Evolutionary conservation across 352 stramenopile species (phyloP).

Genomic region (Thalassiosira ordinaria): DNA sequence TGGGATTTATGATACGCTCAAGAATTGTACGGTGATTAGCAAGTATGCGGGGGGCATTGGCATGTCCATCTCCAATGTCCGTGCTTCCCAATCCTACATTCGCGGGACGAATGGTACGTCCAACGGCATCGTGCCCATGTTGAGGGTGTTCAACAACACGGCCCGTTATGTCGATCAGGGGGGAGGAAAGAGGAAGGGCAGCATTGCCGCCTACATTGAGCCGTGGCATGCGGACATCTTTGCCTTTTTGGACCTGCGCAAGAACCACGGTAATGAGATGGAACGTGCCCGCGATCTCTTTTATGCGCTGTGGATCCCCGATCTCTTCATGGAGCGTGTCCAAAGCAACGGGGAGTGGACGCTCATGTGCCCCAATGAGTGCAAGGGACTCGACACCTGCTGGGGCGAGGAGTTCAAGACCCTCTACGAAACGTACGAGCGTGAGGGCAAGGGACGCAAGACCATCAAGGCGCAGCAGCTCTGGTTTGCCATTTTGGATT

Average conservation of each 20-base stretch:
- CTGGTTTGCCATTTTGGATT: constrained; percentile 98
- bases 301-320: constrained; percentile 98
- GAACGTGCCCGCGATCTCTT: constrained; percentile 97
- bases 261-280: constrained; percentile 99
- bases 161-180: constrained; percentile 99
- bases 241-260: constrained; percentile 97
- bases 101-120: constrained; percentile 97
- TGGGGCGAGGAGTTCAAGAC: constrained; percentile 95
- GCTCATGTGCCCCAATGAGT: constrained; percentile 99
- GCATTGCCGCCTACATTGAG: constrained; percentile 98
- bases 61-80: constrained; percentile 98
- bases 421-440: constrained; percentile 96
- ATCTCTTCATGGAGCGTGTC: constrained; percentile 99
- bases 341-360: constrained; percentile 96
- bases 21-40: constrained; percentile 98
- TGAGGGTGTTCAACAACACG: constrained; percentile 99
- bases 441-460: constrained; percentile 92
- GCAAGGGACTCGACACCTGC: constrained; percentile 92
- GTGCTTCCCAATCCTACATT: constrained; percentile 96
- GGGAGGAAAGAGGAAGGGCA: constrained; percentile 95
- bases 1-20: constrained; percentile 99
- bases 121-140: constrained; percentile 99
- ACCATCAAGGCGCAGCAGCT: constrained; percentile 97
- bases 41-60: constrained; percentile 99
- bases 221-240: constrained; percentile 99